Conservation (phyloP, 768 basidiomycete genomes). For the Pisolithus sp. region DNA sequence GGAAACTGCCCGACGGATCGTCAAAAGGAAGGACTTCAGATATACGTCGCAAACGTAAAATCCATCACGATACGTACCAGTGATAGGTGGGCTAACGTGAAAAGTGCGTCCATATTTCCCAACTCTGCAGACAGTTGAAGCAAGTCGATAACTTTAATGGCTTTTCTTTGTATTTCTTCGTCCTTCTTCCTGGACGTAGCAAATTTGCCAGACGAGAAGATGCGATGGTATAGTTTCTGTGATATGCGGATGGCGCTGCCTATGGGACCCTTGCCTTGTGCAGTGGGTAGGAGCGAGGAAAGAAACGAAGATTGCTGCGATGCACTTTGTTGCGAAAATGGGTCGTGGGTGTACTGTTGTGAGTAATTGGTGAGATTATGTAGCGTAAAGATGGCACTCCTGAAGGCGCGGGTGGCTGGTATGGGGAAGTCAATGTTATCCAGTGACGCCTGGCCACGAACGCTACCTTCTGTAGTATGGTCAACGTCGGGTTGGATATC, state of each 20-base stretch:
- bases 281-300: conserved; percentile 60
- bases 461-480: conserved; percentile 47
- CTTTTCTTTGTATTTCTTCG: conserved; percentile 63
- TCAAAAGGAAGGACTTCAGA: not conserved
- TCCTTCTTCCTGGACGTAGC: conserved; percentile 46
- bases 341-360: conserved; percentile 49
- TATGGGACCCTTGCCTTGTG: conserved; percentile 73
- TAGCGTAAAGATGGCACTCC: conserved; percentile 64
- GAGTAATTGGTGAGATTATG: conserved; percentile 57
- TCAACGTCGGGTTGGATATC: conserved; percentile 26
- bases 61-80: conserved; percentile 39
- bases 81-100: conserved; percentile 58
- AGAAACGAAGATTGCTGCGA: conserved; percentile 46
- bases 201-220: conserved; percentile 37
- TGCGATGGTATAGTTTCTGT: conserved; percentile 53
- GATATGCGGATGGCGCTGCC: conserved; percentile 64
- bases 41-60: not conserved
- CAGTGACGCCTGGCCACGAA: not conserved
- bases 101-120: conserved; percentile 70
- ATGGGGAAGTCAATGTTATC: not conserved
- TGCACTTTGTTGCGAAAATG: conserved; percentile 29
- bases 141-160: conserved; percentile 76
- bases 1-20: conserved; percentile 46
- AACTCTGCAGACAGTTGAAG: conserved; percentile 76
- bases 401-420: conserved; percentile 67